Evolutionary conservation across 106 monocot genomes (phyloP).

Genomic region (Posidonia australis): DNA sequence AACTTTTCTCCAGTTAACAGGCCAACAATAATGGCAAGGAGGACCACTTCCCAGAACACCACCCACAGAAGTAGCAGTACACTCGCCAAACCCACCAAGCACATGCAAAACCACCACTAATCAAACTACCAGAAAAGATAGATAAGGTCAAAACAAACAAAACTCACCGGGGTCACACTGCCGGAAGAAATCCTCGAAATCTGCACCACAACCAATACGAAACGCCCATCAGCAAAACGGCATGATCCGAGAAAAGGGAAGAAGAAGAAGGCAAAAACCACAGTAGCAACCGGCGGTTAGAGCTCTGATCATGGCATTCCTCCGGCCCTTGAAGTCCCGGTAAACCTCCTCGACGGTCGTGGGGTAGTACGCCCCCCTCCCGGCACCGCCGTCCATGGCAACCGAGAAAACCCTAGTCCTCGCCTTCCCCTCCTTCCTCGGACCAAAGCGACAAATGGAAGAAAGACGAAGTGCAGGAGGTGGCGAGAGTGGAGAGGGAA

Average conservation of each 20-base stretch:
- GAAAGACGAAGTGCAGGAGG: background rate
- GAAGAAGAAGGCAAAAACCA: background rate
- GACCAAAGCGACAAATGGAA: too few relatives aligned
- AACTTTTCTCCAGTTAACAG: too few relatives aligned
- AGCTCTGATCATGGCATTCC: conserved; percentile 19
- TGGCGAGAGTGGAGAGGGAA: background rate
- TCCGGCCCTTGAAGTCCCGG: conserved; percentile 23
- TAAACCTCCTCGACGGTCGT: conserved; percentile 24
- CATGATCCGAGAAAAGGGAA: background rate
- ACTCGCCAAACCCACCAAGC: too few relatives aligned
- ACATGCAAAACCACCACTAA: background rate
- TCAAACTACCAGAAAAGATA: background rate
- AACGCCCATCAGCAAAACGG: background rate
- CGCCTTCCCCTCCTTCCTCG: background rate
- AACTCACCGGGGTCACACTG: conserved; percentile 58
- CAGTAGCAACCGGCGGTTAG: conserved; percentile 12
- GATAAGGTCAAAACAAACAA: background rate
- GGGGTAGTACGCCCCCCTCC: conserved; percentile 9
- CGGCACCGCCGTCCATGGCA: conserved; percentile 1
- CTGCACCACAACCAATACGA: conserved; percentile 18
- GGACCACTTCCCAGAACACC: too few relatives aligned
- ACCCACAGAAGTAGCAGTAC: too few relatives aligned
- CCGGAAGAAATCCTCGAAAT: conserved; percentile 62
- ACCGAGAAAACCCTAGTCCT: background rate
- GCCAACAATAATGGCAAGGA: too few relatives aligned